Evolutionary conservation across 75 land plant genomes (phyloP).

Genomic region (Pinus albicaulis): DNA sequence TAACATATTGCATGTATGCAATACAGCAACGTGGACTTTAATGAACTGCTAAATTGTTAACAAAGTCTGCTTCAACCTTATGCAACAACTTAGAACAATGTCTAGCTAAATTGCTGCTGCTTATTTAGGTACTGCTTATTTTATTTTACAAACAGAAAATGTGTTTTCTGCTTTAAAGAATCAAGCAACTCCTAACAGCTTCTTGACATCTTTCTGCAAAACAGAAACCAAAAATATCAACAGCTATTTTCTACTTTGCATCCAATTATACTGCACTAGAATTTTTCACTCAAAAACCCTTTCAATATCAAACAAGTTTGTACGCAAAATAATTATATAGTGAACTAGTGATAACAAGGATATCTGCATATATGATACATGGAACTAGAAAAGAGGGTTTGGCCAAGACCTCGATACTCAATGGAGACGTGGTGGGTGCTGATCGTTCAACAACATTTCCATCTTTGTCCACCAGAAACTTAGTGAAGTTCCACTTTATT

Average conservation of each 20-base stretch:
- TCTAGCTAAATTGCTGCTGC: background rate
- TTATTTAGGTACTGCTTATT: slow-evolving; percentile 6
- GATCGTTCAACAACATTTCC: slow-evolving; percentile 89
- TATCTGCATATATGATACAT: background rate
- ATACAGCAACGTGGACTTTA: too few species aligned
- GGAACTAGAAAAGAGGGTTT: background rate
- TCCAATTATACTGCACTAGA: too few species aligned
- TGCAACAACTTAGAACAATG: background rate
- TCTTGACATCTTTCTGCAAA: slow-evolving; percentile 15
- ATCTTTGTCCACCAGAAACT: slow-evolving; percentile 76
- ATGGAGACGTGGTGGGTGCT: slow-evolving; percentile 80
- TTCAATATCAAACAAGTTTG: background rate
- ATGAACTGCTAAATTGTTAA: too few species aligned
- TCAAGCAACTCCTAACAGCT: slow-evolving; percentile 4
- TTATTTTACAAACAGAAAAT: background rate
- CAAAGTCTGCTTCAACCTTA: background rate
- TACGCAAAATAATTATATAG: background rate
- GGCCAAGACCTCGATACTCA: slow-evolving; percentile 61
- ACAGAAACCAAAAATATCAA: background rate
- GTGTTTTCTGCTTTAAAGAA: background rate
- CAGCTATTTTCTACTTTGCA: background rate
- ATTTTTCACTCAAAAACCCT: background rate
- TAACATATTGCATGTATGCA: too few species aligned
- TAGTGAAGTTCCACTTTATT: slow-evolving; percentile 91
- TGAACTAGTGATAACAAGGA: background rate